Evolutionary conservation across 2,329 filamentous ascomycete species (phyloP).

Genomic region (Penicillium brasilianum): DNA sequence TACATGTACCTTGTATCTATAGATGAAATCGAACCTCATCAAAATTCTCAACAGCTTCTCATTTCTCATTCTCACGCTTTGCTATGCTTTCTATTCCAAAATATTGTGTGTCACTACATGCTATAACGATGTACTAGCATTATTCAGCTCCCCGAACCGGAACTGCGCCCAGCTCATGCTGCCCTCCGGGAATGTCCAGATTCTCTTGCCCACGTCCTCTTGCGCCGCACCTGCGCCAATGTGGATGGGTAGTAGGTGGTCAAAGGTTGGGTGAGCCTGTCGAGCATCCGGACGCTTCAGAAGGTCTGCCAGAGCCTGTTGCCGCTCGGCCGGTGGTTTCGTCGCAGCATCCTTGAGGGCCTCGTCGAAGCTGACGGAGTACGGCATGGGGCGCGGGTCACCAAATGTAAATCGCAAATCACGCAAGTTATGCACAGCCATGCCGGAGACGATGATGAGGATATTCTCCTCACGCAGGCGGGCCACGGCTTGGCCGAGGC

Average conservation of each 20-base stretch:
- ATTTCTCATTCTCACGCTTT: not conserved
- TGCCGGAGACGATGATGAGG: constrained; percentile 72
- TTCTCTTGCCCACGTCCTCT: constrained; percentile 50
- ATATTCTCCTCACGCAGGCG: constrained; percentile 70
- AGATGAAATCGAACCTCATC: constrained; percentile 39
- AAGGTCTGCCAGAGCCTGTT: constrained; percentile 52
- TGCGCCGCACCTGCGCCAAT: constrained; percentile 63
- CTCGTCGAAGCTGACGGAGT: constrained; percentile 68
- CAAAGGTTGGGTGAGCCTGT: constrained; percentile 67
- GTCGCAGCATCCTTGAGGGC: constrained; percentile 69
- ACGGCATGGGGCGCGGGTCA: constrained; percentile 57
- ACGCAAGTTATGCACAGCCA: constrained; percentile 74
- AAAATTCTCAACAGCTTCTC: constrained; percentile 9
- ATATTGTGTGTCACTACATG: not conserved
- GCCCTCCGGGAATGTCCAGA: constrained; percentile 57
- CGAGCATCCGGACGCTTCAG: constrained; percentile 59
- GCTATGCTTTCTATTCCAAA: constrained; percentile 7
- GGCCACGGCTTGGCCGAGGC: constrained; percentile 68
- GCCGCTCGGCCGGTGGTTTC: constrained; percentile 49
- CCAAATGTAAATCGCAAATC: constrained; percentile 57
- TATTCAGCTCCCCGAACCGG: constrained; percentile 51
- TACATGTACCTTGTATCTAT: constrained; percentile 49
- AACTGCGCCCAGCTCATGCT: constrained; percentile 63
- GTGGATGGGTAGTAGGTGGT: constrained; percentile 66
- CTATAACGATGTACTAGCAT: constrained; percentile 32